Base-by-base conservation (phyloP, 2,329 filamentous ascomycete species). In the Botrytis porri region DNA sequence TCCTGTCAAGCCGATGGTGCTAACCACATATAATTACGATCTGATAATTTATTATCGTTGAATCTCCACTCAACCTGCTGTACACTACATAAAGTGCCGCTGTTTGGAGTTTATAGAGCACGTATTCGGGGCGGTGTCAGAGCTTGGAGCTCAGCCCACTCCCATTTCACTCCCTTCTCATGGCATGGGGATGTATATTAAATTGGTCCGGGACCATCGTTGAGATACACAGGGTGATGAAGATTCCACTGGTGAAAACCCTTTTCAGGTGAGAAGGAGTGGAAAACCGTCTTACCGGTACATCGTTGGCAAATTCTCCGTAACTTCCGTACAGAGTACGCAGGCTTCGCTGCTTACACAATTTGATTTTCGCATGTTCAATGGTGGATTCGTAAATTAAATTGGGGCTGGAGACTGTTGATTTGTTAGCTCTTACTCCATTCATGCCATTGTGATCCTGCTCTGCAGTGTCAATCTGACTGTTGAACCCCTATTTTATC, bases 201-300 rank as follows among this genome's bases (percentile, higher is more conserved):
- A n/a, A 48, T 48, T 48, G 63, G 29, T 32, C 43, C 20, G 48
- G 25, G 48, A 25, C 25, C 51, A 32, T 57, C 37, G 35, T 41
- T 25, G 25, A 48, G 63, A 48, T 65, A 41, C 63, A 65, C 43
- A 48, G 41, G 41, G 29, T 35, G 6, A 37, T 35, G 41, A 35
- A 45, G 22, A 8, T 65, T 65, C 59, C 59, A 61, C 25, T n/a
- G 20, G 25, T 63, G 41, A n/a, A 65, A 37, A 65, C 45, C 41
- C 39, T 22, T 65, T 65, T 65, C 37, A 7, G 41, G 25, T 48
- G 25, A 35, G 29, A 7, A 32, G 22, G 41, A 18, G 8, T 25
- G 22, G 41, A 32, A 25, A 65, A 65, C 29, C 62, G 20, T 65
- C 41, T 65, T 48, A 65, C 41, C 62, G 62, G 41, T 65, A 45